Evolutionary conservation across 2,329 filamentous ascomycete genomes (phyloP), one percentile per base, ranked within the genome.

Genomic region (Grosmannia huntii): DNA sequence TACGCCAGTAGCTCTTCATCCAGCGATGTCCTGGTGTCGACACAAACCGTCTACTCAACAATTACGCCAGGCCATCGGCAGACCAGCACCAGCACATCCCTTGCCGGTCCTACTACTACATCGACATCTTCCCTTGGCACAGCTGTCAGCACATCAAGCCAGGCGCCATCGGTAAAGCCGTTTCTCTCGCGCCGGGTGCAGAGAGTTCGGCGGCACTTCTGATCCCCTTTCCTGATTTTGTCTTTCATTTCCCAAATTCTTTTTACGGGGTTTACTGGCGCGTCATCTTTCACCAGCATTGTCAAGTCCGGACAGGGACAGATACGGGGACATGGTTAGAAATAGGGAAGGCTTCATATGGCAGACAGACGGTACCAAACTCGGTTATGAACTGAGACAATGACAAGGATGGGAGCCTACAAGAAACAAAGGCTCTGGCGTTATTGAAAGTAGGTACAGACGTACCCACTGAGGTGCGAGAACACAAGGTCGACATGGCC

Each of bases 131-230:
- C 55, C 21, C 27, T 46, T 10, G 38, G 28, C 25, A 28, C 51
- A 10, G 41, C 19, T 38, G 16, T 25, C 4, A 50, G 5, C 19
- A 25, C 49, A 27, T 27, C 49, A 3, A 44, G 50, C 25, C 19
- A 23, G 36, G 44, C 58, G 9, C 58, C 44, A 11, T 21, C 31
- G 3, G 51, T 57, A 9, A 7, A 38, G 7, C 55, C 58, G 14
- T 61, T 61, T 44, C 27, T 59, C 19, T 33, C 27, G 10, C 55
- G 48, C 55, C 46, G 55, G 6, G 31, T 52, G 2, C 9, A n/a
- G 16, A 33, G 55, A 7, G 31, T 57, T 6, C 55, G 55, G 16
- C 46, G 55, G 21, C 44, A 7, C 31, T 50, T 31, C 52, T 9
- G 46, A 44, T 2, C 5, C 16, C 12, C 21, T 48, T 41, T 53